phyloP scores from a whole-genome alignment of 2,329 filamentous ascomycete genomes.

The Cephalotrichum gorgonifer region DNA sequence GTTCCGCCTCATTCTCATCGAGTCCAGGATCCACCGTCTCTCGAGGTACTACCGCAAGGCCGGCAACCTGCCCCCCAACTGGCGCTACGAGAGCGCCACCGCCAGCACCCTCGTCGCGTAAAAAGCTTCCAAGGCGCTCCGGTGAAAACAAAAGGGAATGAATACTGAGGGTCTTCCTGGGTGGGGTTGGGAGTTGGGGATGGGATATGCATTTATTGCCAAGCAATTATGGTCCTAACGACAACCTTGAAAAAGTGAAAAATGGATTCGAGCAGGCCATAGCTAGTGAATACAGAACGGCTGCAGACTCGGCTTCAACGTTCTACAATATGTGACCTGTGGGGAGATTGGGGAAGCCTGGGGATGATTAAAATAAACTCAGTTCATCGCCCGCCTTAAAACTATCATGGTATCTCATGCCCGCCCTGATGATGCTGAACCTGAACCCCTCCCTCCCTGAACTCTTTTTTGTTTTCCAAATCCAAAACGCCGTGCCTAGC shows the following conservation, averaged over 20 bases:
- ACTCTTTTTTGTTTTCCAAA: background rate
- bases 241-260: background rate
- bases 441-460: no score
- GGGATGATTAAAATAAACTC: background rate
- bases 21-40: constrained; percentile 99
- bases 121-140: constrained; percentile 21
- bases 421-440: background rate
- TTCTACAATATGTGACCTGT: background rate
- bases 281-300: background rate
- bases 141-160: background rate
- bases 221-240: background rate
- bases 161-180: background rate
- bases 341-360: background rate
- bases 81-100: constrained; percentile 98
- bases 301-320: background rate
- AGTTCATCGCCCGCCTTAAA: background rate
- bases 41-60: constrained; percentile 99
- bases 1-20: constrained; percentile 99
- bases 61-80: constrained; percentile 76
- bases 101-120: constrained; percentile 91
- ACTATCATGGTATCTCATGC: background rate
- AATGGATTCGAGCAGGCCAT: constrained; percentile 1
- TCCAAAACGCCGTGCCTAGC: background rate
- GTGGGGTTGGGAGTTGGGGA: constrained; percentile 3
- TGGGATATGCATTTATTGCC: constrained; percentile 6